phyloP scores from a whole-genome alignment of 2,329 filamentous ascomycete genomes.

The Dactylellina drechsleri region DNA sequence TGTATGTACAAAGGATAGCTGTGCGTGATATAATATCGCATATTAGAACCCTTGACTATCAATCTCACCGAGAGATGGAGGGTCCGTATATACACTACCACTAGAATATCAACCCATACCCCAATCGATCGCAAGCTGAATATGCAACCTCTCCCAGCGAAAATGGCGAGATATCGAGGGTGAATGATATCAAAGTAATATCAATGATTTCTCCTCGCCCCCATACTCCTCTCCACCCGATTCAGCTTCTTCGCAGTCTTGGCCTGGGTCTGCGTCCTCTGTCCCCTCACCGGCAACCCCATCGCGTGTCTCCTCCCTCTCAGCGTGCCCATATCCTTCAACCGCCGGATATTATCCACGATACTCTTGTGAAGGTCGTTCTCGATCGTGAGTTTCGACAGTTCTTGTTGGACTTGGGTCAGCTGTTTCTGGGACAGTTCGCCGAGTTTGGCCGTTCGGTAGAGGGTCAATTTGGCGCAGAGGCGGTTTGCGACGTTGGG shows the following conservation, averaged over 20 bases:
- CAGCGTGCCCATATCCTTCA: slow-evolving; percentile 92
- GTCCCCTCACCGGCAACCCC: slow-evolving; percentile 83
- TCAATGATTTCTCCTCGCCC: slow-evolving; percentile 9
- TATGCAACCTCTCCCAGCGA: no score
- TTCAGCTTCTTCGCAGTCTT: slow-evolving; percentile 72
- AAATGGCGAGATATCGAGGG: background rate
- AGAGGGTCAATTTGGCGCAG: slow-evolving; percentile 88
- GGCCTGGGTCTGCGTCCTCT: slow-evolving; percentile 82
- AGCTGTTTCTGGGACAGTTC: slow-evolving; percentile 78
- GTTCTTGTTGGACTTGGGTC: slow-evolving; percentile 81
- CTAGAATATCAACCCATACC: no score
- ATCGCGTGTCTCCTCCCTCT: slow-evolving; percentile 91
- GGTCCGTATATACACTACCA: no score
- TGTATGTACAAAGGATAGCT: background rate
- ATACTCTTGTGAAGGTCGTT: slow-evolving; percentile 82
- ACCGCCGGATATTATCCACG: slow-evolving; percentile 82
- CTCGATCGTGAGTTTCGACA: slow-evolving; percentile 92
- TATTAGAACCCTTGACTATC: no score
- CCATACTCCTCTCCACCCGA: slow-evolving; percentile 65
- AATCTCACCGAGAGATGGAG: no score
- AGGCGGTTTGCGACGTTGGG: slow-evolving; percentile 75
- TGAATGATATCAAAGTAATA: background rate
- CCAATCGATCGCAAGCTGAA: no score
- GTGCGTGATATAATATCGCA: no score
- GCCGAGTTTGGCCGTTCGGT: slow-evolving; percentile 81